Percentiles rank a stretch among this genome's conserved stretches.
Conservation (phyloP, 768 basidiomycete genomes). For the Suillus bovinus region DNA sequence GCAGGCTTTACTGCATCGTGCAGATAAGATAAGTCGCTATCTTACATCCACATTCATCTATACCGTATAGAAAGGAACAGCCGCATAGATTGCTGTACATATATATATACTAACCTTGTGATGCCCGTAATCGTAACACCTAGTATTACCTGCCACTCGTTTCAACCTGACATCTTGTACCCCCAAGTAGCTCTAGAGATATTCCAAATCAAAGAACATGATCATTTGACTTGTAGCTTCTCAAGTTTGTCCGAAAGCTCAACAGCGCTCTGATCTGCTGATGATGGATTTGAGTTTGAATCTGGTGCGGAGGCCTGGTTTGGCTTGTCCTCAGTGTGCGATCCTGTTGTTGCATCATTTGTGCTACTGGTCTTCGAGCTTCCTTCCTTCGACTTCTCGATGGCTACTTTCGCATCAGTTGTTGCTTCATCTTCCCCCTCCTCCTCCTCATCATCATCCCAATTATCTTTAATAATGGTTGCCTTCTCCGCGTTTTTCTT, state of each 20-base stretch:
- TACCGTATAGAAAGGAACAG: constrained; percentile 3
- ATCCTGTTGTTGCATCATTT: constrained; percentile 18
- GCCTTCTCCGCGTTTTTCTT: constrained; percentile 57
- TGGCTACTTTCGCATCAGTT: constrained; percentile 17
- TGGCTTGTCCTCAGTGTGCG: constrained; percentile 27
- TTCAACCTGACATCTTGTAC: neutral
- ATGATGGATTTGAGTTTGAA: constrained; percentile 6
- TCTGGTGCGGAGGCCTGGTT: constrained; percentile 23
- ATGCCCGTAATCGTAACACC: constrained; percentile 11
- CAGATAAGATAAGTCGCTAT: neutral
- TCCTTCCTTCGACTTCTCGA: constrained; percentile 27
- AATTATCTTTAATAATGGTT: constrained; percentile 67
- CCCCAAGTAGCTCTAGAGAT: constrained; percentile 7
- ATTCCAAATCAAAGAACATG: neutral
- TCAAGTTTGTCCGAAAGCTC: constrained; percentile 52
- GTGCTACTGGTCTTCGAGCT: constrained; percentile 21
- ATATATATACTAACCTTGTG: constrained; percentile 7
- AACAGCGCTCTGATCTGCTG: constrained; percentile 14
- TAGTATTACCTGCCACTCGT: neutral
- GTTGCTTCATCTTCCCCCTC: constrained; percentile 38
- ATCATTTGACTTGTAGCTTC: constrained; percentile 57
- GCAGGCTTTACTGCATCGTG: neutral
- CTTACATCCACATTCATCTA: constrained; percentile 14
- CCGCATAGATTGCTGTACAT: constrained; percentile 13
- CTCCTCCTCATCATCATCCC: constrained; percentile 79